Evolutionary conservation across 164 flowering plant genomes (phyloP), one percentile per base, ranked within the genome.

Genomic region (Magnolia kwangsiensis): DNA sequence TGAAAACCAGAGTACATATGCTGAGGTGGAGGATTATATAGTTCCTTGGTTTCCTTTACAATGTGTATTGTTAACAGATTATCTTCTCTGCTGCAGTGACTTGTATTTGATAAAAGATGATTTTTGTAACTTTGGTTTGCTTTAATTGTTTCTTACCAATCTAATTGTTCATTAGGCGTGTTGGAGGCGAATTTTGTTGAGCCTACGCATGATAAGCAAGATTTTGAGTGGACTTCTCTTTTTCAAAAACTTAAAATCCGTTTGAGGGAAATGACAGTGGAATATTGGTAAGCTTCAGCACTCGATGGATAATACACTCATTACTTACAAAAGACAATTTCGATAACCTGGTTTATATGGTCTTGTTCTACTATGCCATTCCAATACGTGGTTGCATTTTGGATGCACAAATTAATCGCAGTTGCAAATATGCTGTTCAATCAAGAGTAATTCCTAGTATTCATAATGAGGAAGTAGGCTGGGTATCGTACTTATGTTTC

Each of bases 181-280:
- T 79, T 96, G 80, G 97, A 96, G 87, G 94, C 98, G 77, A 90
- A 96, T 82, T 92, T 92, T 80, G 73, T 96, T 66, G 86, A 94
- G 82, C 98, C 98, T 51, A 90, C 91, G 5, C 99, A 96, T 80
- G 90, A 91, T 81, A 96, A 96, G 82, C 98, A 96, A 86, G 99
- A 94, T 64, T 94, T 96, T 79, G 99, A 94, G 88, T 91, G 85
- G 85, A 94, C 97, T 72, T 76, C 90, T 61, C 88, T 90, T 67
- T 88, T 92, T 71, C 95, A 92, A 79, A 96, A 89, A 83, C 96
- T 96, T 71, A 97, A 94, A 87, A 72, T 51, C 71, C 99, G 99
- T 18, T 84, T 96, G 83, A 94, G 89, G 82, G 89, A 88, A 24
- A 96, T 96, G 99, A 86, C 97, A 14, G 67, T 78, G 81, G 99